These are phyloP conservation scores for Fusarium euwallaceae DNA, from an alignment of 2,329 filamentous ascomycete genomes.

Conservation along the genomic window DNA sequence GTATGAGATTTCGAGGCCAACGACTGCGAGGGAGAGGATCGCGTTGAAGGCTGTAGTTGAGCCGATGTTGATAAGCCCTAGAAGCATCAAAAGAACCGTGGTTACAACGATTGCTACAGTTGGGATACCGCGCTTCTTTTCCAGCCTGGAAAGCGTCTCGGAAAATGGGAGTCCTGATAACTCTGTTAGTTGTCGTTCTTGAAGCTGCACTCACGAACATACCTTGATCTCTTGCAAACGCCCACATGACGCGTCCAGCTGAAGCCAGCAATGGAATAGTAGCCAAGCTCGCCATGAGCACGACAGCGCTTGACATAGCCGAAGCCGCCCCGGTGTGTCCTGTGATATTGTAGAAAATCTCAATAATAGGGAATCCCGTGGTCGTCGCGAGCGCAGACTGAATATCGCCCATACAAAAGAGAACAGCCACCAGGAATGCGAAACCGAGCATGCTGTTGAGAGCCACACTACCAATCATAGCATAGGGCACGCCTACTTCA, in stretches of 20 bases:
- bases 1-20: slow-evolving; percentile 33
- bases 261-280: slow-evolving; percentile 31
- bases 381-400: slow-evolving; percentile 8
- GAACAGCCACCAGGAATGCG: slow-evolving; percentile 18
- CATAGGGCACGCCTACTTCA: slow-evolving; percentile 16
- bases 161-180: slow-evolving; percentile 33
- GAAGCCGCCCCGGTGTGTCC: not conserved
- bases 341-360: slow-evolving; percentile 30
- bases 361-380: slow-evolving; percentile 35
- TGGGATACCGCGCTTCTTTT: slow-evolving; percentile 25
- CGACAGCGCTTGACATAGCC: slow-evolving; percentile 12
- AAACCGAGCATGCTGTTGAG: slow-evolving; percentile 32
- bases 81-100: slow-evolving; percentile 23
- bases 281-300: slow-evolving; percentile 24
- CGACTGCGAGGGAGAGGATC: slow-evolving; percentile 29
- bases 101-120: slow-evolving; percentile 12
- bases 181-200: not conserved
- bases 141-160: slow-evolving; percentile 13
- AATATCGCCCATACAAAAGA: slow-evolving; percentile 36
- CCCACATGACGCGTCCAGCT: slow-evolving; percentile 37
- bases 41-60: slow-evolving; percentile 41
- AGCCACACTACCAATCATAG: slow-evolving; percentile 30
- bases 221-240: slow-evolving; percentile 38
- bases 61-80: slow-evolving; percentile 41
- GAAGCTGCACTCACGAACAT: not conserved